Percentiles rank a stretch among this genome's conserved stretches.
These are phyloP conservation scores for Physaria fendleri DNA, from an alignment of 345 rosid genomes.

Conservation along the genomic window DNA sequence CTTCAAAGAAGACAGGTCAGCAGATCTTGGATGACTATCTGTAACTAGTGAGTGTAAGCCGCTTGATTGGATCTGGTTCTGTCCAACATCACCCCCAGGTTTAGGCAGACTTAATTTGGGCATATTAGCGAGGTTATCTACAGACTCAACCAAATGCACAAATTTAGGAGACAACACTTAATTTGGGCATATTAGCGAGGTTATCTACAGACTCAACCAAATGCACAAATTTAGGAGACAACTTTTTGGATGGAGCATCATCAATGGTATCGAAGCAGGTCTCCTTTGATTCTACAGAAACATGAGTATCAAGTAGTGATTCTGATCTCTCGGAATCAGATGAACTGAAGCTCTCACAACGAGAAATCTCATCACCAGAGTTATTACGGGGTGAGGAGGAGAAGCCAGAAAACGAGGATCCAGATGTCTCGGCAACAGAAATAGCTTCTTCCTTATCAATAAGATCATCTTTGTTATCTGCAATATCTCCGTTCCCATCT, in stretches of 20 bases:
- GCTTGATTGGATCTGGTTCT: constrained; percentile 27
- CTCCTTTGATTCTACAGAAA: constrained; percentile 31
- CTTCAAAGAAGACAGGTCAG: constrained; percentile 22
- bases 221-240: constrained; percentile 65
- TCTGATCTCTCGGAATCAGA: constrained; percentile 53
- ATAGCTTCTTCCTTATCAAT: constrained; percentile 39
- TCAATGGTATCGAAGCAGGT: constrained; percentile 29
- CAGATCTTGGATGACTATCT: constrained; percentile 22
- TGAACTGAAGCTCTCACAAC: constrained; percentile 56
- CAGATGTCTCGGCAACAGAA: constrained; percentile 47
- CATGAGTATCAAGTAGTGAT: constrained; percentile 31
- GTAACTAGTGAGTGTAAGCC: constrained; percentile 22
- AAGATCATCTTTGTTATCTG: constrained; percentile 36
- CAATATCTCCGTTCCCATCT: constrained; percentile 31
- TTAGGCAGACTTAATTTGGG: constrained; percentile 29
- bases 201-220: constrained; percentile 56
- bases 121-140: constrained; percentile 33
- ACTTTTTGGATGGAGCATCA: constrained; percentile 36
- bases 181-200: constrained; percentile 28
- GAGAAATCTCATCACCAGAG: constrained; percentile 69
- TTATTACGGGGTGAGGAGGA: constrained; percentile 49
- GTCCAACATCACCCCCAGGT: constrained; percentile 20
- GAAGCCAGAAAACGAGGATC: constrained; percentile 71
- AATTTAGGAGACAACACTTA: constrained; percentile 56
- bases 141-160: constrained; percentile 58